Evolutionary conservation across 73 alveolate species (phyloP).

Genomic region (Stentor roeselii): DNA sequence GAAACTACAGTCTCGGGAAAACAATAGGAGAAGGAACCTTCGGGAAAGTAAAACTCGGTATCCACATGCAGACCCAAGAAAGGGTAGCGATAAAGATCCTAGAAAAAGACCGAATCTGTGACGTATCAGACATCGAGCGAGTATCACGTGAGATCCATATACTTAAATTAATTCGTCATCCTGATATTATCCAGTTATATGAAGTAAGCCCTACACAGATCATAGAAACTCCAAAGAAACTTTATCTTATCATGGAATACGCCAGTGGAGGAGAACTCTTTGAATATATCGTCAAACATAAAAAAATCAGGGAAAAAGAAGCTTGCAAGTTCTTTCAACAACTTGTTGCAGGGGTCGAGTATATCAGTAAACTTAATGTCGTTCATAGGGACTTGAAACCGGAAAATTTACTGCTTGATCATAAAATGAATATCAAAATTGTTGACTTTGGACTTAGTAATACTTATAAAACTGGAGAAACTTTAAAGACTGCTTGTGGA

Average conservation of each 20-base stretch:
- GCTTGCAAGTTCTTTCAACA: slow-evolving; percentile 70
- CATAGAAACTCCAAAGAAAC: slow-evolving; percentile 38
- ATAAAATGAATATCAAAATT: slow-evolving; percentile 76
- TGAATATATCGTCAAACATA: slow-evolving; percentile 47
- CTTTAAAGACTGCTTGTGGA: slow-evolving; percentile 96
- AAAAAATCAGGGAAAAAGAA: slow-evolving; percentile 65
- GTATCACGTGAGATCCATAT: slow-evolving; percentile 72
- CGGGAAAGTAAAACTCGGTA: slow-evolving; percentile 88
- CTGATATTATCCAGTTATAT: slow-evolving; percentile 73
- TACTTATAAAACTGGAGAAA: background rate
- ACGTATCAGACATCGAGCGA: slow-evolving; percentile 68
- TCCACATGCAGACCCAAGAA: slow-evolving; percentile 75
- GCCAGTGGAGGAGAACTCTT: slow-evolving; percentile 61
- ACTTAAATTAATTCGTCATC: slow-evolving; percentile 67
- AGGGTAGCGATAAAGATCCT: slow-evolving; percentile 80
- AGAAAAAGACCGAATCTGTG: slow-evolving; percentile 66
- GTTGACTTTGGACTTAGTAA: slow-evolving; percentile 86
- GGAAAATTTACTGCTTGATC: slow-evolving; percentile 90
- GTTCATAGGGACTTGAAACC: slow-evolving; percentile 95
- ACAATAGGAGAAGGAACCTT: slow-evolving; percentile 92
- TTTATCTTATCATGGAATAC: slow-evolving; percentile 51
- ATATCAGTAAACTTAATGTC: slow-evolving; percentile 67
- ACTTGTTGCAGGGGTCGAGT: slow-evolving; percentile 75
- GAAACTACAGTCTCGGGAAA: slow-evolving; percentile 46
- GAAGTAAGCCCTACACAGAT: slow-evolving; percentile 33